phyloP scores from a whole-genome alignment of 2,329 filamentous ascomycete genomes.

The Chaetomium olivaceum region DNA sequence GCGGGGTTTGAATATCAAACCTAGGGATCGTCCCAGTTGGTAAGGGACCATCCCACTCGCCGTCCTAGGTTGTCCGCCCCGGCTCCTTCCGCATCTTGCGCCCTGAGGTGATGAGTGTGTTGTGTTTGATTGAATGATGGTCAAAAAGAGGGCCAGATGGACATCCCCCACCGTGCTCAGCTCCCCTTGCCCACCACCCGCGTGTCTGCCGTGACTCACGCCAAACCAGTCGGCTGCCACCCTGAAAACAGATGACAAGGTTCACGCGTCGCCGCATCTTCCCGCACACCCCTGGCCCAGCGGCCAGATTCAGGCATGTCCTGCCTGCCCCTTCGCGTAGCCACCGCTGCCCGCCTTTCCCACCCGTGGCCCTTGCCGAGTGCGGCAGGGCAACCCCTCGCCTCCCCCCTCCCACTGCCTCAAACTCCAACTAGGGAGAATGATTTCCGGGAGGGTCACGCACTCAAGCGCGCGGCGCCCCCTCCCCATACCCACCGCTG shows the following conservation, averaged over 20 bases:
- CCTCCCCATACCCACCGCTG: conserved; percentile 30
- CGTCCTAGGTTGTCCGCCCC: not conserved
- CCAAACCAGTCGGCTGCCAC: conserved; percentile 7
- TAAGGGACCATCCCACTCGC: not conserved
- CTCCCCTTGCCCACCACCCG: conserved; percentile 3
- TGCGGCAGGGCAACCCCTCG: not conserved
- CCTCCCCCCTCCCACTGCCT: not conserved
- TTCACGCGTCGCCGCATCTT: conserved; percentile 17
- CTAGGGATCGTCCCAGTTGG: not conserved
- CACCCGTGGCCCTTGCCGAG: not conserved
- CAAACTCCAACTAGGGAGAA: not conserved
- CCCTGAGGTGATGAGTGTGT: not conserved
- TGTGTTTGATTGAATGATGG: not conserved
- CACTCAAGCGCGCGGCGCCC: conserved; percentile 29
- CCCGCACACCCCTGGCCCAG: conserved; percentile 3
- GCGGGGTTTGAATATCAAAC: not conserved
- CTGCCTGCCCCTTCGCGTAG: not conserved
- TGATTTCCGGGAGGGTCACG: conserved; percentile 10
- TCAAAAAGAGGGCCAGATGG: not conserved
- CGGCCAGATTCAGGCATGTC: not conserved
- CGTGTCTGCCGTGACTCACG: conserved; percentile 3
- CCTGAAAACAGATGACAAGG: conserved; percentile 3
- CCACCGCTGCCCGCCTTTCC: not conserved
- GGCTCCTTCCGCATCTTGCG: too few relatives aligned
- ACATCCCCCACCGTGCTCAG: not conserved